These are phyloP conservation scores for Dipodascopsis tothii DNA, from an alignment of 805 yeast genomes.

Conservation along the genomic window DNA sequence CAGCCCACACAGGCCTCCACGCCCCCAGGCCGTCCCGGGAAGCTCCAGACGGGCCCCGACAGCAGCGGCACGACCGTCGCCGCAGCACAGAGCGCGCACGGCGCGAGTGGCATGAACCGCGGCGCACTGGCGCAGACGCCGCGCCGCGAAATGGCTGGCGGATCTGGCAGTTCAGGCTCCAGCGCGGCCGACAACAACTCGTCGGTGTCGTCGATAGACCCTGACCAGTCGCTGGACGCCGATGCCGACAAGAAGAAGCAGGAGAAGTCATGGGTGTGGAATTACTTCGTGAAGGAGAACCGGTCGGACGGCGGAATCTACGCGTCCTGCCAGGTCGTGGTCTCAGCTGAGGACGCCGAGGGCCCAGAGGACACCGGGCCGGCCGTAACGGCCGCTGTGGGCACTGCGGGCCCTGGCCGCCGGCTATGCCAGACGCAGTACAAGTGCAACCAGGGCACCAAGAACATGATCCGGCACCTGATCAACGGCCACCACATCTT, in stretches of 20 bases:
- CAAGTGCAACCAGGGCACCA: conserved; percentile 21
- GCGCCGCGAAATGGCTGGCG: no score
- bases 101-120: no score
- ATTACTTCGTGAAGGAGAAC: conserved; percentile 14
- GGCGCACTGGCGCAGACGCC: no score
- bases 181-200: not conserved
- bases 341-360: not conserved
- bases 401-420: not conserved
- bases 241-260: conserved; percentile 6
- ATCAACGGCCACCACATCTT: conserved; percentile 17
- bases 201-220: not conserved
- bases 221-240: not conserved
- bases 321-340: conserved; percentile 17
- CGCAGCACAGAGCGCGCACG: no score
- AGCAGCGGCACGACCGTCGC: no score
- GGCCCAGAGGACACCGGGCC: no score
- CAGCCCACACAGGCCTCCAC: no score
- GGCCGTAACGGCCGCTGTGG: conserved; percentile 2
- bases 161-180: no score
- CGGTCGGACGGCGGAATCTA: conserved; percentile 18
- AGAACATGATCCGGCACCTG: conserved; percentile 22
- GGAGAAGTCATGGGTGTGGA: conserved; percentile 23
- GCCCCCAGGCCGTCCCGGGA: no score
- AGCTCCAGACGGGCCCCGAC: no score
- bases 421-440: conserved; percentile 17